Base-by-base conservation (phyloP, 169 alveolate species). In the Theileria orientalis region DNA sequence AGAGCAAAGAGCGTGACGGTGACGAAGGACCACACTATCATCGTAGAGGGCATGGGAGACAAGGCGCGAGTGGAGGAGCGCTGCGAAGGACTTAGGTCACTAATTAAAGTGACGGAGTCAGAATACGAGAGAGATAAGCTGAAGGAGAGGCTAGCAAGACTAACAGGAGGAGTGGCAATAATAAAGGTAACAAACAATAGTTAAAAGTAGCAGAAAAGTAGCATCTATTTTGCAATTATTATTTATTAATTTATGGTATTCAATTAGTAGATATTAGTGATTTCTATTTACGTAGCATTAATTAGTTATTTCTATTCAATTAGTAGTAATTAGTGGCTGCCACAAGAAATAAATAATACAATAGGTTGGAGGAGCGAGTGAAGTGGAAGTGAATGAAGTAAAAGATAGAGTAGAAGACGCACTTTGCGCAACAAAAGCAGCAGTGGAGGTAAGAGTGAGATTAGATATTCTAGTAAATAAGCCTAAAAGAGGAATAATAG, bases 321-420 rank as follows among this genome's bases (percentile, higher is more conserved):
- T 7, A 37, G 5, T 37, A 37, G 16, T 7, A 7, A 37, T 67
- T 51, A 5, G 13, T 33, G 13, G 30, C 32, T 3, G 14, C 6
- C 19, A 3, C 5, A 14, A 51, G 16, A 40, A 11, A 13, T 61
- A 33, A 44, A 33, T 21, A 47, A 72, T 62, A 62, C 29, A 52
- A 33, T 63, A 86, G 83, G 98, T 96, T 37, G 99, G 99, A 59
- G 99, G 99, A 35, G 96, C 97, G 54, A 93, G 98, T 46, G 99
- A 97, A 79, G 97, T 96, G 9, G 99, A 96, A 91, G 98, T 96
- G 2, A 93, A 96, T 33, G 99, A 97, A 90, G 93, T 96, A 57
- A 98, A 97, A 86, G 99, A 98, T 70, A 93, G 99, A 74, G 94
- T 98, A 63, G 95, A 96, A 61, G 99, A 98, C 74, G 99, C 99